Evolutionary conservation across 495 filamentous ascomycete species (phyloP).

Genomic region (Rhypophila decipiens): DNA sequence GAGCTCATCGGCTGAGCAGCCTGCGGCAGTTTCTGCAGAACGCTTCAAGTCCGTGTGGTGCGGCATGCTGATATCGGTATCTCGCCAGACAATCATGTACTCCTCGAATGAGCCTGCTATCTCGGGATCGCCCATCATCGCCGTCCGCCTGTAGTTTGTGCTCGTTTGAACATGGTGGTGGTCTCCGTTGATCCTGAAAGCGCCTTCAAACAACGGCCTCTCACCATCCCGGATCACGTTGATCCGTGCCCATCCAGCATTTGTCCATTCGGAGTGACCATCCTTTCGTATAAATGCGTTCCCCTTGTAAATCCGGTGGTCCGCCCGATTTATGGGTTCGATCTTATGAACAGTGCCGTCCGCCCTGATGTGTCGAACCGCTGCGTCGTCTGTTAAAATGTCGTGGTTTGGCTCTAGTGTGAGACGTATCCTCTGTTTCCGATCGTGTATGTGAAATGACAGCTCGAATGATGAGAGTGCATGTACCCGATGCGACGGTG

Average conservation of each 20-base stretch:
- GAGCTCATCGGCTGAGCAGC: constrained; percentile 62
- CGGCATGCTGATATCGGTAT: constrained; percentile 65
- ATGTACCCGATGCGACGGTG: constrained; percentile 71
- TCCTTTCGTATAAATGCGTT: constrained; percentile 62
- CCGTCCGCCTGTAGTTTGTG: constrained; percentile 67
- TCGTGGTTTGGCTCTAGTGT: constrained; percentile 88
- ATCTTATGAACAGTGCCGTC: constrained; percentile 57
- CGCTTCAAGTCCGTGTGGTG: constrained; percentile 28
- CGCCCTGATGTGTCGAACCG: constrained; percentile 59
- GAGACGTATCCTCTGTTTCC: constrained; percentile 66
- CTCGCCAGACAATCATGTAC: constrained; percentile 85
- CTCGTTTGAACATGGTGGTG: constrained; percentile 83
- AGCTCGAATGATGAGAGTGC: constrained; percentile 76
- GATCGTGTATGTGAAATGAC: constrained; percentile 65
- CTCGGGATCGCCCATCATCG: constrained; percentile 65
- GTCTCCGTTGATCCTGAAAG: constrained; percentile 72
- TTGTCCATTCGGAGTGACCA: constrained; percentile 60
- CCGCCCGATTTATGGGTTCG: constrained; percentile 61
- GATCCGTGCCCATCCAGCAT: constrained; percentile 81
- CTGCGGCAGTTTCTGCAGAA: constrained; percentile 22
- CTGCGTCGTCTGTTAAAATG: constrained; percentile 71
- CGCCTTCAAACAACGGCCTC: constrained; percentile 81
- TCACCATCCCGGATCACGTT: constrained; percentile 68
- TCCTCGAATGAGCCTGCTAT: constrained; percentile 55
- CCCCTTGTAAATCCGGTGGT: constrained; percentile 81